A percentile compares a stretch with the other conserved stretches of the same genome.
phyloP scores from a whole-genome alignment of 129 eudicot species.

The Ambrosia trifida region DNA sequence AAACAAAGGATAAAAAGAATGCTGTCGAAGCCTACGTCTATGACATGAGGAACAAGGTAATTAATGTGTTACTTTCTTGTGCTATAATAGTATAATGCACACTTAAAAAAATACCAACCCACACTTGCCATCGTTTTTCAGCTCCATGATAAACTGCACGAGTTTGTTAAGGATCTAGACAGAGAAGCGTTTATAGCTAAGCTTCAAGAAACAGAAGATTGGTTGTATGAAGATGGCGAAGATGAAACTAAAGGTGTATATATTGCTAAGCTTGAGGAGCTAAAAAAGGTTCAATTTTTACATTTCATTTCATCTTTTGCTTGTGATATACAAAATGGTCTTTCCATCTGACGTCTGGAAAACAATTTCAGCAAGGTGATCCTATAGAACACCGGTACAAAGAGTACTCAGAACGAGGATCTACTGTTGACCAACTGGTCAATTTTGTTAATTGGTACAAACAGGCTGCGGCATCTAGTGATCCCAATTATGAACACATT shows the following conservation, averaged over 20 bases:
- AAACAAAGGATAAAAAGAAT: conserved; percentile 92
- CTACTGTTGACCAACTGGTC: conserved; percentile 49
- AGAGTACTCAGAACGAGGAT: conserved; percentile 68
- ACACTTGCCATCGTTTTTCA: not conserved
- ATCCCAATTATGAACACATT: conserved; percentile 25
- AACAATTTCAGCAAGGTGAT: conserved; percentile 15
- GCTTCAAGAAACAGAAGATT: conserved; percentile 22
- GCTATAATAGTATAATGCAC: not conserved
- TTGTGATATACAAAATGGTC: not conserved
- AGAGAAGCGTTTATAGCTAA: conserved; percentile 4
- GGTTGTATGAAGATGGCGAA: conserved; percentile 17
- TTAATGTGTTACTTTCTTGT: not conserved
- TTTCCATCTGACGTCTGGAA: not conserved
- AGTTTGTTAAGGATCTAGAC: not conserved
- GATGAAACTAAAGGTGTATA: conserved; percentile 15
- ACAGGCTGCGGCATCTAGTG: conserved; percentile 75
- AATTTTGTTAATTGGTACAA: conserved; percentile 57
- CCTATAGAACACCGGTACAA: conserved; percentile 84
- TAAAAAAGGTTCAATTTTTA: not conserved
- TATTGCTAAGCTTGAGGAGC: conserved; percentile 1
- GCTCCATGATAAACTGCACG: conserved; percentile 2
- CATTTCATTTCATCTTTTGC: not conserved
- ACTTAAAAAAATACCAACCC: conserved; percentile 5
- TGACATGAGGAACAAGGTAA: conserved; percentile 94
- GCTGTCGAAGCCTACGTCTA: conserved; percentile 94